Base-by-base conservation (phyloP, 176 grass and related monocot genomes). In the Areca catechu region DNA sequence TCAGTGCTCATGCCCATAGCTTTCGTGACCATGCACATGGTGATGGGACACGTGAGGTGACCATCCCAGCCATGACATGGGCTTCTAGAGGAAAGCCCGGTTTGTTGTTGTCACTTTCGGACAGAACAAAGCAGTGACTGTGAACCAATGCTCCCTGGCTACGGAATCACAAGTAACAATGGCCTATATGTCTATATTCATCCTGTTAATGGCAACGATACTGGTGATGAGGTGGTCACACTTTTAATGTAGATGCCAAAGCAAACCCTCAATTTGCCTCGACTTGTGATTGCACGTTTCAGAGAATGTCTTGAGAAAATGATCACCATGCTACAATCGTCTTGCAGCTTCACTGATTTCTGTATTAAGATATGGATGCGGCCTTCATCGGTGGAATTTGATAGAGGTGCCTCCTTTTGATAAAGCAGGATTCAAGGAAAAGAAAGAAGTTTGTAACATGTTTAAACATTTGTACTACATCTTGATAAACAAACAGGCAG, bases 51-150 rank as follows among this genome's bases (percentile, higher is more conserved):
- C 62, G 55, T 5, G 90, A 95, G 71, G 67, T 95, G 37, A 73
- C 69, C 30, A 69, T 89, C 25, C 90, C 82, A 27, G 79, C 90
- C 69, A 83, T 89, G 90, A 86, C 82, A 72, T 80, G 76, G 85
- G 76, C 68, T 15, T 27, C 51, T 24, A 29, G 71, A 60, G 27
- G 72, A 17, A 54, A 83, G 17, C 90, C 85, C 50, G 82, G 82
- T 89, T 89, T 81, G 73, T 76, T 28, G 53, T 83, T 50, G 51
- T 81, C 49, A 95, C 56, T 59, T 89, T 86, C 75, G 76, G 71
- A 69, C 62, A 50, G 12, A 78, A 83, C 57, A 76, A 69, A 24
- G 18, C 47, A 52, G 62, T 78, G 52, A 80, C 72, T 68, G 63
- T 86, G 25, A 70, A 22, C 3, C 69, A 68, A 4, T 95, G 90